Evolutionary conservation across 768 basidiomycete genomes (phyloP).

Genomic region (Amanita rubescens): DNA sequence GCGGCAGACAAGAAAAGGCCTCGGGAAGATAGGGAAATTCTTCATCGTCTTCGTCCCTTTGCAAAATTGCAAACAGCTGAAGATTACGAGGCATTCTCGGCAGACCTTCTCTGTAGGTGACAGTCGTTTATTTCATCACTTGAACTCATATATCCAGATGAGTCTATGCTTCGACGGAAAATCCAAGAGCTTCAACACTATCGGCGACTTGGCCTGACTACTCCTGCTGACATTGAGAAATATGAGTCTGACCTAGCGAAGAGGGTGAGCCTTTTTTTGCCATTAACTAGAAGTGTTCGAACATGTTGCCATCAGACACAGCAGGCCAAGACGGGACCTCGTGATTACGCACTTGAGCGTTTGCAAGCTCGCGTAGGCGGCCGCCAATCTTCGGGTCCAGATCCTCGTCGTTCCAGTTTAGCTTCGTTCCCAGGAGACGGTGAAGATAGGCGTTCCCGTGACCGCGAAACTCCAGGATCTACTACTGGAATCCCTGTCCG

Average conservation of each 20-base stretch:
- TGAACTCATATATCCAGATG: slow-evolving; percentile 45
- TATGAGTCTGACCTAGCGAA: slow-evolving; percentile 72
- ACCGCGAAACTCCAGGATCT: slow-evolving; percentile 41
- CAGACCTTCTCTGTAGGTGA: slow-evolving; percentile 82
- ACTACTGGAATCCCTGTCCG: slow-evolving; percentile 32
- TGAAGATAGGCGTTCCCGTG: slow-evolving; percentile 50
- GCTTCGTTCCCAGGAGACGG: slow-evolving; percentile 32
- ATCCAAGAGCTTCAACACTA: slow-evolving; percentile 91
- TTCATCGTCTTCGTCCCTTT: slow-evolving; percentile 86
- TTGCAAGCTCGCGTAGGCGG: slow-evolving; percentile 41
- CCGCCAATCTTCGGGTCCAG: slow-evolving; percentile 48
- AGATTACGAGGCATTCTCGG: slow-evolving; percentile 83
- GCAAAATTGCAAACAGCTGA: slow-evolving; percentile 84
- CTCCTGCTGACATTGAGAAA: slow-evolving; percentile 83
- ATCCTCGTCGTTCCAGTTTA: slow-evolving; percentile 40
- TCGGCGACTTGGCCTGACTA: slow-evolving; percentile 77
- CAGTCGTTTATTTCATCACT: not conserved
- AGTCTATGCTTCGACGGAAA: slow-evolving; percentile 76
- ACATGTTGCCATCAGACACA: slow-evolving; percentile 28
- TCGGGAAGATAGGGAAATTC: slow-evolving; percentile 87
- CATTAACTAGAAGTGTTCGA: slow-evolving; percentile 7
- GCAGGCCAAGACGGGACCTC: slow-evolving; percentile 51
- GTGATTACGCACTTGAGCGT: slow-evolving; percentile 51
- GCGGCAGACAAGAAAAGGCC: slow-evolving; percentile 85
- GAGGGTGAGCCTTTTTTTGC: slow-evolving; percentile 43